phyloP scores from a whole-genome alignment of 371 early-diverging fungal species.

The Amoeboaphelidium protococcarum region DNA sequence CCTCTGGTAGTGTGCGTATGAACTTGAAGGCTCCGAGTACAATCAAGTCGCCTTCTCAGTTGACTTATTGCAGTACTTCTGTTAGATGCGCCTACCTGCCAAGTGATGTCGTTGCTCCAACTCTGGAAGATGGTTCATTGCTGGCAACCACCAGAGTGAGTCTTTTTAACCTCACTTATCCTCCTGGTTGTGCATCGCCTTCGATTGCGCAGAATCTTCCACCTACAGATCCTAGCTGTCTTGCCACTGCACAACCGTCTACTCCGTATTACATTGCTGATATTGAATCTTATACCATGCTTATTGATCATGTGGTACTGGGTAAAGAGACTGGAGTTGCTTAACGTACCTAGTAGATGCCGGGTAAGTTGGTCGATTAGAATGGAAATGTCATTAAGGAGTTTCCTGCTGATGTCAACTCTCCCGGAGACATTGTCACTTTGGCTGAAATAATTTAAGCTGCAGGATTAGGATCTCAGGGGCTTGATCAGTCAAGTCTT shows the following conservation, averaged over 20 bases:
- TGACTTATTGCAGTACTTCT: slow-evolving; percentile 3
- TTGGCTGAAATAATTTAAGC: slow-evolving; percentile 12
- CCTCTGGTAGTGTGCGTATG: neutral
- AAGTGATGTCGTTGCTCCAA: slow-evolving; percentile 5
- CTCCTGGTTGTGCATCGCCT: slow-evolving; percentile 3
- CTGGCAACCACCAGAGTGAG: slow-evolving; percentile 14
- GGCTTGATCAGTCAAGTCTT: neutral
- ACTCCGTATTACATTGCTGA: slow-evolving; percentile 7
- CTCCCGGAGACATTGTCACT: slow-evolving; percentile 16
- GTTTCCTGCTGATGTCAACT: neutral
- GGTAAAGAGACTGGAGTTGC: slow-evolving; percentile 11
- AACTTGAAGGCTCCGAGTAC: neutral
- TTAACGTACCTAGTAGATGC: slow-evolving; percentile 14
- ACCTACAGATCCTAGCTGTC: slow-evolving; percentile 8
- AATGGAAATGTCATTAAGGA: neutral
- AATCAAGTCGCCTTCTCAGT: neutral
- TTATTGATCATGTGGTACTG: slow-evolving; percentile 23
- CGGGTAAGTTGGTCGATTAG: slow-evolving; percentile 4
- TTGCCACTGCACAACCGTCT: slow-evolving; percentile 2
- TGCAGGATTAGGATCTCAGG: slow-evolving; percentile 10
- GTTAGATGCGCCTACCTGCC: slow-evolving; percentile 6
- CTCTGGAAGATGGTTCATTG: slow-evolving; percentile 6
- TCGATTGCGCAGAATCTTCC: neutral
- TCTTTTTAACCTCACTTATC: slow-evolving; percentile 3
- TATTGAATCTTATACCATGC: slow-evolving; percentile 9